These are phyloP conservation scores for Chaetomiaceae sp. DNA, from an alignment of 2,329 filamentous ascomycete species.

Conservation along the genomic window DNA sequence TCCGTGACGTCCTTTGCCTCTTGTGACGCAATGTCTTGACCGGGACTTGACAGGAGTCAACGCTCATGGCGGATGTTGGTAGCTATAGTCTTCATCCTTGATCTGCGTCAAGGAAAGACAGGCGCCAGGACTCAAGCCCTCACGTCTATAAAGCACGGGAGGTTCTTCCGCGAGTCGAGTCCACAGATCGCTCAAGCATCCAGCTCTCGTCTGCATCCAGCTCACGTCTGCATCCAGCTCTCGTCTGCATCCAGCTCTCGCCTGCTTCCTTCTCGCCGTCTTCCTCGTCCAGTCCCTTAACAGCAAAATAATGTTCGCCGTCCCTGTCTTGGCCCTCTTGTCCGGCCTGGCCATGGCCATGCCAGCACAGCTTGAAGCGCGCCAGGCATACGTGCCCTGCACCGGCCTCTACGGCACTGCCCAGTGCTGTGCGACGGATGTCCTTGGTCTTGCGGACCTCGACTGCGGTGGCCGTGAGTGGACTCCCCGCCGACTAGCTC, in stretches of 20 bases:
- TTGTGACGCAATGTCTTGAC: background rate
- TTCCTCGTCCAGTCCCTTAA: background rate
- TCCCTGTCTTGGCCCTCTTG: slow-evolving; percentile 26
- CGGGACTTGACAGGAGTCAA: no score
- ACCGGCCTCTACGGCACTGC: slow-evolving; percentile 40
- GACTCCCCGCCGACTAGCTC: no score
- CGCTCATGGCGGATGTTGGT: no score
- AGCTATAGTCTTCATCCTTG: no score
- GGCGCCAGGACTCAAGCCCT: no score
- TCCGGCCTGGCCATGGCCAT: slow-evolving; percentile 28
- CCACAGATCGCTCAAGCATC: no score
- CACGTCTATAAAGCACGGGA: no score
- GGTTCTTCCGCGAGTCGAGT: no score
- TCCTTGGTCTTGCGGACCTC: slow-evolving; percentile 53
- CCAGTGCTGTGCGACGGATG: slow-evolving; percentile 59
- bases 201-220: no score
- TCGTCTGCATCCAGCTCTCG: no score
- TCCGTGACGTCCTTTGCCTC: background rate
- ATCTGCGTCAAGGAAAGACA: background rate
- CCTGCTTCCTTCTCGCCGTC: background rate
- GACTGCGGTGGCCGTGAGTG: slow-evolving; percentile 54
- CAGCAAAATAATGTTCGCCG: slow-evolving; percentile 33
- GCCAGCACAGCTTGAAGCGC: slow-evolving; percentile 30
- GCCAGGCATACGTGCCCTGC: slow-evolving; percentile 40
- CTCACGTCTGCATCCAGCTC: no score